A percentile compares a stretch with the other conserved stretches of the same genome.
Conservation (phyloP, 1,284 basidiomycete species). For the Moniliophthora roreri region DNA sequence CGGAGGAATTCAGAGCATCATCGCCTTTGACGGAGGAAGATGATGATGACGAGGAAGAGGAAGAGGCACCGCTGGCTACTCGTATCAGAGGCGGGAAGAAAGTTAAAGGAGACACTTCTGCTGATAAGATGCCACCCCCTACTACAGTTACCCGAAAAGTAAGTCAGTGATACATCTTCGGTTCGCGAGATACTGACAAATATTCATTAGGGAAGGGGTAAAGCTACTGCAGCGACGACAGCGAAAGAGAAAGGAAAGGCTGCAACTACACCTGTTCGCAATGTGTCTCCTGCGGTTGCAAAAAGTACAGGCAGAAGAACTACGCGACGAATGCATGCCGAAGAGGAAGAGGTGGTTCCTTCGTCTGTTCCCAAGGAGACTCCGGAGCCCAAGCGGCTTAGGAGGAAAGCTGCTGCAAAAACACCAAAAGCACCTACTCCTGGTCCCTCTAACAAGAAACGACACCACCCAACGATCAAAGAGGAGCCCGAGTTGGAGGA, state of each 20-base stretch:
- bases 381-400: slow-evolving; percentile 8
- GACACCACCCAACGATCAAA: slow-evolving; percentile 4
- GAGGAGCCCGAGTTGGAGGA: slow-evolving; percentile 22
- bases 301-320: background rate
- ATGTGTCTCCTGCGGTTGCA: background rate
- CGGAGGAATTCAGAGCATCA: slow-evolving; percentile 9
- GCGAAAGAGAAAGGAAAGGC: slow-evolving; percentile 12
- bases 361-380: slow-evolving; percentile 3
- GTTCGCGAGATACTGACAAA: background rate
- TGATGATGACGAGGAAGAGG: slow-evolving; percentile 36
- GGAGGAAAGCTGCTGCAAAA: slow-evolving; percentile 1
- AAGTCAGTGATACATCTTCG: background rate
- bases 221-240: background rate
- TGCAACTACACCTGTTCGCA: background rate
- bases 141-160: background rate
- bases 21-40: slow-evolving; percentile 21
- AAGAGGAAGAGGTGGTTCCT: slow-evolving; percentile 19
- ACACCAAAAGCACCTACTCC: background rate
- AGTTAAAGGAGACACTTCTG: background rate
- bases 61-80: slow-evolving; percentile 43
- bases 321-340: slow-evolving; percentile 14
- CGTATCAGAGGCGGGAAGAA: slow-evolving; percentile 10
- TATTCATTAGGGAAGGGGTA: background rate
- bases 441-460: slow-evolving; percentile 1
- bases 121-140: slow-evolving; percentile 5